Evolutionary conservation across 805 yeast species (phyloP), one percentile per base, ranked within the genome.

Genomic region (Cyberlindnera amylophila): DNA sequence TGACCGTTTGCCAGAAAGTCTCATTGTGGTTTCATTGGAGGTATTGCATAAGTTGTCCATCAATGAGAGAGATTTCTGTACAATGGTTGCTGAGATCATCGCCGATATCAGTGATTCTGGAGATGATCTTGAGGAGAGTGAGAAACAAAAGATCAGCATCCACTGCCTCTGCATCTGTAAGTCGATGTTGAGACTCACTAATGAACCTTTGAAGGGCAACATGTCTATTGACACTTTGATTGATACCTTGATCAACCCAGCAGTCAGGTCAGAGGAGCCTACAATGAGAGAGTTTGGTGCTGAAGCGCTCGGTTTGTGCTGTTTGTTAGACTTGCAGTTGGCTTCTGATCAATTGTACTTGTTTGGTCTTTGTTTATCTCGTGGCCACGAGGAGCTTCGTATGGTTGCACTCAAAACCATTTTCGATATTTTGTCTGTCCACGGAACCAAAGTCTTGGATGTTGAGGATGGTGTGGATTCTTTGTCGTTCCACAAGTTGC

Each of bases 1-100:
- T 32, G 82, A 78, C 39, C 68, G 73, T 13, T 66, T 85, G 19
- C 62, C 77, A 2, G 87, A 78, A 44, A 57, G 65, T 6, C 65
- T 81, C 24, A 71, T 79, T 19, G 72, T 74, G 30, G 69, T 75
- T 11, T 72, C 86, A 3, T 71, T 86, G 48, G 70, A 75, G 38
- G 86, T 89, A 2, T 71, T 90, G 50, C 72, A 79, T 30, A 82
- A 77, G 49, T 64, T 86, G 10, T 83, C 96, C 1, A 77, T 82
- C 16, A 85, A 75, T 58, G 96, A 88, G 54, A 75, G 81, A 42
- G 96, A 91, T 66, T 90, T 90, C 58, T 77, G 86, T 19, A 79
- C 86, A 29, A 82, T 88, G 79, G 73, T 85, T 15, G 77, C 84
- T n/a, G 97, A 91, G 68, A 77, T 88, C 14, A 80, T 89, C 30